A percentile compares a stretch with the other conserved stretches of the same genome.
Conservation (phyloP, 1,284 basidiomycete genomes). For the Marasmius fiardii region DNA sequence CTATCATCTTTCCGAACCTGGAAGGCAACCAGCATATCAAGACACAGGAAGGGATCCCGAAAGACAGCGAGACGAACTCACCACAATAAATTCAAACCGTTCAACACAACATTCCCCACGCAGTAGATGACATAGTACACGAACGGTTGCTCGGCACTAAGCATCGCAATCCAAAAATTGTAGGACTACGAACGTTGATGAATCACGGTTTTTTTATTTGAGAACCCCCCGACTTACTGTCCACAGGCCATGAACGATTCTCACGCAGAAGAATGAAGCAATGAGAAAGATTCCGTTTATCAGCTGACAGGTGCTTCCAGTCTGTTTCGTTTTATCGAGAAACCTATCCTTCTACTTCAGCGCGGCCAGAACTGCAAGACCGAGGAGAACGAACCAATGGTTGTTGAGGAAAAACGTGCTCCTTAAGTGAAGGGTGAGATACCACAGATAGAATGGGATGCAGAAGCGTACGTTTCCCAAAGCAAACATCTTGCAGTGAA, state of each 20-base stretch:
- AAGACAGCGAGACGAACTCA: slow-evolving; percentile 28
- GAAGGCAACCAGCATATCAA: not conserved
- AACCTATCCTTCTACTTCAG: not conserved
- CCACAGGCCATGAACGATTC: slow-evolving; percentile 63
- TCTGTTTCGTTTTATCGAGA: slow-evolving; percentile 69
- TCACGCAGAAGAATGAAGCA: slow-evolving; percentile 55
- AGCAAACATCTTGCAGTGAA: slow-evolving; percentile 68
- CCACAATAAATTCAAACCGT: slow-evolving; percentile 72
- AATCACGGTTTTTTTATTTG: not conserved
- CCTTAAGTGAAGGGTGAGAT: slow-evolving; percentile 28
- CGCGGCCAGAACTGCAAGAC: slow-evolving; percentile 17
- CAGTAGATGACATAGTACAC: slow-evolving; percentile 48
- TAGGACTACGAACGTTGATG: slow-evolving; percentile 43
- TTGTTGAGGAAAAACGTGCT: slow-evolving; percentile 78
- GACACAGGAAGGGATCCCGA: not conserved
- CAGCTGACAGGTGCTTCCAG: slow-evolving; percentile 61
- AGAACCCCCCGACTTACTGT: slow-evolving; percentile 40
- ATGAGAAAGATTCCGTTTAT: slow-evolving; percentile 67
- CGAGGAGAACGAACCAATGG: slow-evolving; percentile 49
- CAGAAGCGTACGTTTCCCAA: slow-evolving; percentile 62
- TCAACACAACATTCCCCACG: slow-evolving; percentile 55
- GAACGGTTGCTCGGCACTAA: slow-evolving; percentile 42
- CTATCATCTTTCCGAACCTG: not conserved
- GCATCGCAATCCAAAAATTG: slow-evolving; percentile 54
- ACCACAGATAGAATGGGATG: not conserved